Percentiles rank a stretch among this genome's conserved stretches.
These are phyloP conservation scores for Daldinia eschscholtzii DNA, from an alignment of 2,329 filamentous ascomycete genomes.

Conservation along the genomic window DNA sequence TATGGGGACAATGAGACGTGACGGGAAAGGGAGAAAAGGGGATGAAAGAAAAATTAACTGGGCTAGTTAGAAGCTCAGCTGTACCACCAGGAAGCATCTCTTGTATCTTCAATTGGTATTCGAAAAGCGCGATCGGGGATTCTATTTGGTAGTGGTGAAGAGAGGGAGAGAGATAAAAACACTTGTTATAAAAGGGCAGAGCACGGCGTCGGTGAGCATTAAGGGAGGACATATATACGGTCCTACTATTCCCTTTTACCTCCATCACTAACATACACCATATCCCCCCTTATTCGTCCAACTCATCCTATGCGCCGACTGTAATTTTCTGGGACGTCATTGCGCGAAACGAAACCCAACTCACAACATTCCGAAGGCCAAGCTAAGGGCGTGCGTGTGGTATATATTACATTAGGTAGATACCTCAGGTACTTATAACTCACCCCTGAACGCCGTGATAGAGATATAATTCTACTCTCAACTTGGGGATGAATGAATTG, in stretches of 20 bases:
- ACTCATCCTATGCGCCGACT: background rate
- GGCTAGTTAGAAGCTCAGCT: constrained; percentile 19
- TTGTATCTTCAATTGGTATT: constrained; percentile 6
- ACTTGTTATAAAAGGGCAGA: constrained; percentile 13
- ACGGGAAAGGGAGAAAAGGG: constrained; percentile 4
- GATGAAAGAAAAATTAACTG: background rate
- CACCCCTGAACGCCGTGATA: background rate
- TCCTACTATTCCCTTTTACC: constrained; percentile 3
- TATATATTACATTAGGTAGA: background rate
- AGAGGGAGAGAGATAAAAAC: background rate
- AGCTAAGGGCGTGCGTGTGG: background rate
- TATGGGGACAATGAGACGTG: constrained; percentile 4
- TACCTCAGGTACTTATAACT: background rate
- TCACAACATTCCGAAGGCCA: background rate
- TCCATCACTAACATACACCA: constrained; percentile 1
- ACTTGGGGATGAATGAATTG: background rate
- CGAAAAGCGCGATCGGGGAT: constrained; percentile 20
- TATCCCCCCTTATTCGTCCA: background rate
- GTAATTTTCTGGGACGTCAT: background rate
- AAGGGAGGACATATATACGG: constrained; percentile 31
- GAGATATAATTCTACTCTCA: background rate
- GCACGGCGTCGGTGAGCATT: constrained; percentile 31
- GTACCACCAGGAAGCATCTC: constrained; percentile 20
- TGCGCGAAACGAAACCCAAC: background rate
- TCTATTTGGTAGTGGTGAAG: background rate